Conservation (phyloP, 805 yeast genomes). For the Kazachstania martiniae region DNA sequence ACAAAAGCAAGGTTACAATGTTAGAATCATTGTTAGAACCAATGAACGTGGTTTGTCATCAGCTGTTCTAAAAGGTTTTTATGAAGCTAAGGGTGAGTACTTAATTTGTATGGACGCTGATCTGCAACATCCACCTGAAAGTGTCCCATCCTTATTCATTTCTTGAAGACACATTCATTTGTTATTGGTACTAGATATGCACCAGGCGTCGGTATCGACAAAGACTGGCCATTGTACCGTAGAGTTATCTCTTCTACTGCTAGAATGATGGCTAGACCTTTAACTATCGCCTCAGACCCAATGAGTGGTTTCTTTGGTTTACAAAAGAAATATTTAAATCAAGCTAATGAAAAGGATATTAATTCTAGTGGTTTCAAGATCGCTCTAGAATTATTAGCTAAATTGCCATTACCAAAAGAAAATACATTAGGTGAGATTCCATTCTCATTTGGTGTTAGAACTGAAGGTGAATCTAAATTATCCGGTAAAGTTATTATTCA, state of each 20-base stretch:
- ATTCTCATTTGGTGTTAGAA: conserved; percentile 42
- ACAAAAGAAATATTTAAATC: conserved; percentile 33
- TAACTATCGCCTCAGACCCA: conserved; percentile 42
- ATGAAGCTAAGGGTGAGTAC: conserved; percentile 37
- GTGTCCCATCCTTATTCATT: conserved; percentile 35
- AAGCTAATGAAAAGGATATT: conserved; percentile 28
- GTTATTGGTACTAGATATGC: conserved; percentile 43
- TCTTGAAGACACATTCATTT: conserved; percentile 33
- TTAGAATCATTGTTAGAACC: conserved; percentile 39
- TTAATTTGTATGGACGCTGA: conserved; percentile 45
- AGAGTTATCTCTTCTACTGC: conserved; percentile 41
- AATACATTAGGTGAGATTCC: conserved; percentile 37
- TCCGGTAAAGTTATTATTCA: conserved; percentile 40
- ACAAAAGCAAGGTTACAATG: conserved; percentile 37
- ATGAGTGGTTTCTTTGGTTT: conserved; percentile 44
- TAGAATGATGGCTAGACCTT: conserved; percentile 37
- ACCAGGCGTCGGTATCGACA: conserved; percentile 44
- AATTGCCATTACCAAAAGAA: conserved; percentile 32
- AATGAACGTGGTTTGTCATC: conserved; percentile 40
- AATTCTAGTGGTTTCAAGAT: conserved; percentile 39
- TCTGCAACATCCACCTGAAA: conserved; percentile 43
- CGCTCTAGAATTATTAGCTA: conserved; percentile 38
- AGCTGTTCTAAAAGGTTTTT: conserved; percentile 39
- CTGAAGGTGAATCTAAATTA: conserved; percentile 42
- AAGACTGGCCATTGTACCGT: conserved; percentile 43